Percentiles rank a stretch among this genome's conserved stretches.
These are phyloP conservation scores for Trichoderma orchidacearum DNA, from an alignment of 495 filamentous ascomycete genomes.

Conservation along the genomic window DNA sequence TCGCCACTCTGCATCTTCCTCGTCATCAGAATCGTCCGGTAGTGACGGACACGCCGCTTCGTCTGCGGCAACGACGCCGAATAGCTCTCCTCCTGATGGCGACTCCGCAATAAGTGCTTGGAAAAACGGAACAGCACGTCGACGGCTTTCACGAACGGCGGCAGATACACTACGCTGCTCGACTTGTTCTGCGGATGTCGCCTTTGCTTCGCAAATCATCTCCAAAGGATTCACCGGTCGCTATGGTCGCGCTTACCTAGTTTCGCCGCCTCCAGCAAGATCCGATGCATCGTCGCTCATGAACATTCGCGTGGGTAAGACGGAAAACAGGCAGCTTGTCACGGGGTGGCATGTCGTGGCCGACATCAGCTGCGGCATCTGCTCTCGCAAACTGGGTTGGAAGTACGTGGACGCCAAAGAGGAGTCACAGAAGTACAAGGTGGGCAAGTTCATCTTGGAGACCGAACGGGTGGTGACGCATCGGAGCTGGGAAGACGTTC, in stretches of 20 bases:
- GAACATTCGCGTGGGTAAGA: constrained; percentile 31
- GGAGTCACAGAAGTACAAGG: constrained; percentile 73
- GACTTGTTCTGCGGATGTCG: constrained; percentile 61
- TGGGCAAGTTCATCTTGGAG: constrained; percentile 94
- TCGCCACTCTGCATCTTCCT: constrained; percentile 10
- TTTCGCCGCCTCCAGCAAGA: constrained; percentile 37
- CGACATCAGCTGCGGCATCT: constrained; percentile 37
- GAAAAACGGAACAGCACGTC: neutral
- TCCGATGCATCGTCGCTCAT: constrained; percentile 19
- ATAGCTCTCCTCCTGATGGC: constrained; percentile 6
- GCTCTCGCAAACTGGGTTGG: constrained; percentile 69
- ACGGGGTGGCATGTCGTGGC: constrained; percentile 61
- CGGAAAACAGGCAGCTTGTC: constrained; percentile 60
- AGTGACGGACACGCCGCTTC: constrained; percentile 8
- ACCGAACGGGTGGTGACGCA: constrained; percentile 54
- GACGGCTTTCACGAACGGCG: constrained; percentile 16
- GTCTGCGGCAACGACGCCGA: constrained; percentile 11
- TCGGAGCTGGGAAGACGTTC: constrained; percentile 54
- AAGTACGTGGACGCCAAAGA: constrained; percentile 85
- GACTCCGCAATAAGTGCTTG: neutral
- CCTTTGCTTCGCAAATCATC: constrained; percentile 65
- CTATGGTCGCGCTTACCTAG: constrained; percentile 86
- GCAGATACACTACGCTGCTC: constrained; percentile 52
- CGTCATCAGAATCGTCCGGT: constrained; percentile 18
- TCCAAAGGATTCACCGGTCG: constrained; percentile 87